Base-by-base conservation (phyloP, 2,329 filamentous ascomycete genomes). In the Claviceps capensis region DNA sequence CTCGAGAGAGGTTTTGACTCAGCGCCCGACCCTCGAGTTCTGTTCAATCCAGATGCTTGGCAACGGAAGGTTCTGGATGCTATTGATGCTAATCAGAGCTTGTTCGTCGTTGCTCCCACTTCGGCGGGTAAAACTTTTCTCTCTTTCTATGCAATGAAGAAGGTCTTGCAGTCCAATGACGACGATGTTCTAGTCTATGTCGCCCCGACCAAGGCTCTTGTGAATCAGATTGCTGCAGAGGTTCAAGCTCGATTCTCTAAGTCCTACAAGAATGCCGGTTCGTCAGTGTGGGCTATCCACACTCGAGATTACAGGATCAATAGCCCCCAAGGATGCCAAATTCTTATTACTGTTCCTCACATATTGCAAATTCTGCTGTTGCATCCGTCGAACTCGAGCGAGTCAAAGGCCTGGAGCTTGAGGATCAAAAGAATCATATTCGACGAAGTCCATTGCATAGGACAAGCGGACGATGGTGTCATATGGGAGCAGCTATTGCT, bases 71-170 rank as follows among this genome's bases (percentile, higher is more conserved):
- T 90, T 0, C 72, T 91, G 0, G 83, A 91, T 56, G 77, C 79
- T 41, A 82, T 90, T 40, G 86, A 91, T 62, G 74, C 73, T 0
- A 72, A 85, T 51, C 77, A 81, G 56, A 88, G 83, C 58, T 69
- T 88, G 0, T 82, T 90, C 53, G 83, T 88, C 0, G 81, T 90
- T 8, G 86, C 86, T 0, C 86, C 86, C 0, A 91, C 86, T 0
- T 86, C 82, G 23, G 82, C 86, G 0, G 86, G 86, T 56, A 91
- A 90, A 65, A 91, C 86, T 0, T 91, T 90, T 63, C 90, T 90
- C 53, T 85, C 80, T 1, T 91, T 90, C 64, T 89, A 91, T 59
- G 86, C 86, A 1, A 91, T 90, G 83, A 83, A 85, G 60, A 82
- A 86, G 61, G 71, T 89, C 1, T 69, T 91, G 9, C 74, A 84